phyloP scores from a whole-genome alignment of 2,329 filamentous ascomycete genomes.

The Nemania bipapillata region DNA sequence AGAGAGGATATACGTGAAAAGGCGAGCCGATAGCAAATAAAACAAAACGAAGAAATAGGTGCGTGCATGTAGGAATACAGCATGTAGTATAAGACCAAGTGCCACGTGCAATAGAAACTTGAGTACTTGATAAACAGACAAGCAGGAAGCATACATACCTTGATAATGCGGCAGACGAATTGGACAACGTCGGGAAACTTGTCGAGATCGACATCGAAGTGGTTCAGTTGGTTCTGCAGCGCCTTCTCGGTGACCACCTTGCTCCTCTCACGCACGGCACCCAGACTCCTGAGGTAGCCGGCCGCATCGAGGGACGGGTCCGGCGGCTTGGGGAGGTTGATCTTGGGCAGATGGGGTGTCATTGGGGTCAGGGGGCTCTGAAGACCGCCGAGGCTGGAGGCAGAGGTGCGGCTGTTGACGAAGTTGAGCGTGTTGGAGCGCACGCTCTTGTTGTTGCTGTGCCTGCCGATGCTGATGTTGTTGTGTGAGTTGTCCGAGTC shows the following conservation, averaged over 20 bases:
- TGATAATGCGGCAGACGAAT: conserved; percentile 93
- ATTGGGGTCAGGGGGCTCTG: conserved; percentile 64
- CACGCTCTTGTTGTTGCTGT: conserved; percentile 57
- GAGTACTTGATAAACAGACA: background rate
- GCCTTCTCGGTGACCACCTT: conserved; percentile 80
- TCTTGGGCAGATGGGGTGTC: conserved; percentile 71
- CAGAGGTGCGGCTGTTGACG: conserved; percentile 65
- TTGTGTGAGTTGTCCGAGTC: conserved; percentile 59
- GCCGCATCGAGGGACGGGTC: conserved; percentile 89
- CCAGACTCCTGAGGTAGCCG: conserved; percentile 88
- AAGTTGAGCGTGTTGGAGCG: conserved; percentile 52
- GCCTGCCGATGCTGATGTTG: conserved; percentile 47
- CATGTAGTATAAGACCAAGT: background rate
- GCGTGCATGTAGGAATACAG: background rate
- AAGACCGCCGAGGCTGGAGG: conserved; percentile 57
- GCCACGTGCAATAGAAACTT: background rate
- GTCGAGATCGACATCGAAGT: conserved; percentile 87
- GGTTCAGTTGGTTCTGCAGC: conserved; percentile 77
- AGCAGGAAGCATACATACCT: conserved; percentile 66
- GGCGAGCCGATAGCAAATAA: background rate
- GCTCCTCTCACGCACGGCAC: conserved; percentile 84
- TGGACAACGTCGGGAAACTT: conserved; percentile 85
- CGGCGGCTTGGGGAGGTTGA: conserved; percentile 83
- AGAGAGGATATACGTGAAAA: background rate
- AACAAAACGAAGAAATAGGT: no score